Percentiles rank a stretch among this genome's conserved stretches.
These are phyloP conservation scores for Ganoderma resinaceum DNA, from an alignment of 1,284 basidiomycete species.

Conservation along the genomic window DNA sequence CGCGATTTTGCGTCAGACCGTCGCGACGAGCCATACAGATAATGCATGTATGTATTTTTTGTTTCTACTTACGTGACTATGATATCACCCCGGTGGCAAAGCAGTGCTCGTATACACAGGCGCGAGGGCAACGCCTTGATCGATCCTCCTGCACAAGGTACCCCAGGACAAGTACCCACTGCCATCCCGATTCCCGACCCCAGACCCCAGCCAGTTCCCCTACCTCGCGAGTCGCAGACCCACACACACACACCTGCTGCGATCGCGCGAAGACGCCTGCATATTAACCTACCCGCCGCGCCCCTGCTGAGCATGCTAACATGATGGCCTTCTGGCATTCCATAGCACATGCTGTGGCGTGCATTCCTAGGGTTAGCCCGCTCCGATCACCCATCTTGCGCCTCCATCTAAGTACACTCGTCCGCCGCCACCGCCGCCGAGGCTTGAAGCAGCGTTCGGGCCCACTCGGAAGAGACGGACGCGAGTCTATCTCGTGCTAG, in stretches of 20 bases:
- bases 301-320: background rate
- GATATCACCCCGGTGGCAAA: background rate
- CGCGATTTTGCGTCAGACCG: too few species aligned
- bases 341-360: background rate
- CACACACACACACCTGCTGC: background rate
- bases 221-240: background rate
- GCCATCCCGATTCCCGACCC: background rate
- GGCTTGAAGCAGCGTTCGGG: background rate
- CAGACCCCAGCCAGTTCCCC: background rate
- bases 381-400: background rate
- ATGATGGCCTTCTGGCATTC: background rate
- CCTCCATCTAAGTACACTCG: background rate
- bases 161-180: background rate
- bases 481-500: background rate
- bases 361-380: background rate
- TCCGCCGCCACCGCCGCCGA: background rate
- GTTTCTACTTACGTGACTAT: too few species aligned
- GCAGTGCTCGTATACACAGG: background rate
- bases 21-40: too few species aligned
- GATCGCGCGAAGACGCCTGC: background rate
- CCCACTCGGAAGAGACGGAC: background rate
- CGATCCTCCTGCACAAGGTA: too few species aligned
- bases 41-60: too few species aligned
- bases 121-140: background rate
- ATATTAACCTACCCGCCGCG: background rate